Evolutionary conservation across 2,329 filamentous ascomycete species (phyloP).

Genomic region (Paracorniculantispora psalliotae): DNA sequence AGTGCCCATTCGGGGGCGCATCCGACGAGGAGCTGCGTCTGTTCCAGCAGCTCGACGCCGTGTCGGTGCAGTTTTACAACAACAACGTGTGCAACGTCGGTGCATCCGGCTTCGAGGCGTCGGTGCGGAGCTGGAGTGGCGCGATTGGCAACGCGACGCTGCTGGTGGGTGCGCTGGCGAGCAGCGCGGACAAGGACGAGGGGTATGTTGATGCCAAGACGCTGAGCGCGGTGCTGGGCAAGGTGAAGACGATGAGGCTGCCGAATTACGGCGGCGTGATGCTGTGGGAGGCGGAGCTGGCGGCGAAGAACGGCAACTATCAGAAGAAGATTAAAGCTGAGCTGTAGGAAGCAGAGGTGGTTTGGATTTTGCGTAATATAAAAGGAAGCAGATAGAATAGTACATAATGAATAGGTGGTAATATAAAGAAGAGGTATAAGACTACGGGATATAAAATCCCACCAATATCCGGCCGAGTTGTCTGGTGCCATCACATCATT

Average conservation of each 20-base stretch:
- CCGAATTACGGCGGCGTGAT: constrained; percentile 59
- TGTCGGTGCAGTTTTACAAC: constrained; percentile 64
- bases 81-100: constrained; percentile 53
- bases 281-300: constrained; percentile 61
- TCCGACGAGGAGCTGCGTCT: constrained; percentile 33
- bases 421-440: neutral
- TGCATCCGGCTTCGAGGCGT: constrained; percentile 51
- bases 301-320: constrained; percentile 46
- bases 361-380: neutral
- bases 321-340: constrained; percentile 12
- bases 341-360: neutral
- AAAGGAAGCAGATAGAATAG: neutral
- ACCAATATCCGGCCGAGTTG: too few relatives aligned
- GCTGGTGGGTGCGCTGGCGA: constrained; percentile 53
- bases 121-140: constrained; percentile 63
- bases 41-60: constrained; percentile 44
- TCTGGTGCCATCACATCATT: neutral
- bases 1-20: constrained; percentile 59
- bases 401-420: neutral
- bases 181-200: constrained; percentile 42
- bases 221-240: constrained; percentile 44
- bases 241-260: constrained; percentile 45
- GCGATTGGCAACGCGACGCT: constrained; percentile 55
- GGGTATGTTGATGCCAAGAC: constrained; percentile 45
- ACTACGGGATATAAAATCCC: neutral